Evolutionary conservation across 805 yeast genomes (phyloP), one percentile per base, ranked within the genome.

Genomic region (Yarrowia sp.): DNA sequence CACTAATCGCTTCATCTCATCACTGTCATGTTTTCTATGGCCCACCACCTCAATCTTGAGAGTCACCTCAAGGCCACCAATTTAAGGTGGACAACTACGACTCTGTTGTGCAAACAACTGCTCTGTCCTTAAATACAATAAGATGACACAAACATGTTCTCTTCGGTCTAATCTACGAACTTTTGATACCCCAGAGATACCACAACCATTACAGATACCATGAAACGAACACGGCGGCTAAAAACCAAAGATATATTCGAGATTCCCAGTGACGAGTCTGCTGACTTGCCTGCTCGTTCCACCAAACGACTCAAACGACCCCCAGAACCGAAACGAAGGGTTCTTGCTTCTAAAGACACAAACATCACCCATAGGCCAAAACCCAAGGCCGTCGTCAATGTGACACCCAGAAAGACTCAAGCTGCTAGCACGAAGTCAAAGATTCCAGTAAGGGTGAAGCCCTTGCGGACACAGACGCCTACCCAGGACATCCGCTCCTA

Each of bases 191-290:
- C 36, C 8, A 8, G 41, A 14, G 19, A 12, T 32, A 16, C 40
- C 32, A 15, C 41, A 4, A 11, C 7, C 12, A 35, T 40, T 32
- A 49, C 41, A 32, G 55, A 35, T 52, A 40, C 59, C 41, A 59
- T 59, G 65, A 59, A 59, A 36, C 65, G 65, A 32, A 16, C 26
- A 19, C 64, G 12, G 40, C 8, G 12, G 40, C 8, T 9, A 5
- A 35, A 56, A 41, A 15, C 43, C 3, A 58, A 36, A 45, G 52
- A 59, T 35, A 59, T 59, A 22, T 59, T 59, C 46, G 65, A 59
- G 32, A 59, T 59, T 11, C 65, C 65, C 42, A 59, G 50, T n/a
- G 65, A 59, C 42, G 52, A 59, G 4, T 35, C 50, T 0, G 35
- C 3, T 15, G 49, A 32, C 11, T 32, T 50, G 9, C 64, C 49